Base-by-base conservation (phyloP, 306 rosid genomes). In the Hylodesmum podocarpum region DNA sequence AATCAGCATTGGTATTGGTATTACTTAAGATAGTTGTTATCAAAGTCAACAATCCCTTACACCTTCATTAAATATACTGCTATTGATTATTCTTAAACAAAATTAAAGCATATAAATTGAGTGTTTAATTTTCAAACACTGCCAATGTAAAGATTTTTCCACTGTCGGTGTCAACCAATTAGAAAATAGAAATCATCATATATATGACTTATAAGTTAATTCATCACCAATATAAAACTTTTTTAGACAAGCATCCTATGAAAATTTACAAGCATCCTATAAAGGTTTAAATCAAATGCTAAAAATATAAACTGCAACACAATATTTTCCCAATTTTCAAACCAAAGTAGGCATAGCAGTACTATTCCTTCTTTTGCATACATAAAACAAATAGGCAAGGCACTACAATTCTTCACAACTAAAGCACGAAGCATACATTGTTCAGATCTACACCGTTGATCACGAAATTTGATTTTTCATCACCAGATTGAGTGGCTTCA, bases 401-500 rank as follows among this genome's bases (percentile, higher is more conserved):
- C n/a, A 12, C 8, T 8, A 29, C 11, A 10, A 67, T 61, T 51
- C 61, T 8, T 18, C 0, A 50, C 0, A 51, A 28, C 25, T 5
- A 11, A 65, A 46, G 58, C 62, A 59, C 8, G 31, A 62, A 50
- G 2, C 81, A 0, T 89, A 96, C 99, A 79, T 96, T 96, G 75
- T 82, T 77, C 51, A 93, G 89, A 66, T 92, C 99, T 3, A 70
- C 89, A 2, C 97, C 99, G 63, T 78, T 85, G 79, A 96, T 84
- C 11, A 80, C 73, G n/a, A 91, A 89, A 75, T 83, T 96, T 0
- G 97, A 86, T 39, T 96, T 96, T 65, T 96, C 99, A 66, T 92
- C 98, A 2, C 98, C 96, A 31, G 97, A 69, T 8, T 92, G 96
- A 57, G 87, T 69, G 2, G 97, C 91, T 70, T 92, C 97, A 16